Evolutionary conservation across 2,329 filamentous ascomycete species (phyloP), one percentile per base, ranked within the genome.

Genomic region (Bipolaris oryzae): DNA sequence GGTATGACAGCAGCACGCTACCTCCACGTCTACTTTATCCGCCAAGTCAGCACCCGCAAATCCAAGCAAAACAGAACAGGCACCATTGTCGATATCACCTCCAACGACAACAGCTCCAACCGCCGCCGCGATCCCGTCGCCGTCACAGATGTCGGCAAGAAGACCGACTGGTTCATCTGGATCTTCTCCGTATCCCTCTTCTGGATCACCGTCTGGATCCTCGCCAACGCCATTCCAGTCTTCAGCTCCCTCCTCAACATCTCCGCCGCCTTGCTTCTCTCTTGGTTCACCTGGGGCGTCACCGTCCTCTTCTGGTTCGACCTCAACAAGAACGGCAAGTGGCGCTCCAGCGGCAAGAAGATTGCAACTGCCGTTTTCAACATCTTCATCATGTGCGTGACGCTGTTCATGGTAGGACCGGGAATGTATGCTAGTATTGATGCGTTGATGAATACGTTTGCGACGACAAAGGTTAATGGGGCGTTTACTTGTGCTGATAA

Each of bases 241-340:
- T 70, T 70, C 63, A 67, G 58, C 43, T 67, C 62, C 23, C 47
- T 71, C 6, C 63, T 71, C 44, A 69, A 69, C 46, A 71, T 70
- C 41, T 66, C 64, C 3, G 60, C 67, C 1, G 65, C 67, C 3
- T 53, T 70, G 2, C 55, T 71, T 3, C 54, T 71, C 2, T 66
- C 63, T 1, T 72, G 67, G 65, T 69, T 72, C 37, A 69, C 68
- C 11, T 71, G 67, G 62, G 67, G 66, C 34, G 59, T 69, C 20
- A 69, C 68, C 1, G 64, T 67, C n/a, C 42, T 71, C n/a, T 69
- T 69, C 59, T 71, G 68, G 64, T 67, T 69, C 45, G 63, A 70
- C 42, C 61, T 70, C 39, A 71, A 70, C 50, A 69, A 66, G 63
- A 46, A 70, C 44, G 64, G 65, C 47, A 63, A 61, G 33, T 71